These are phyloP conservation scores for Phytopythium sindhum DNA, from an alignment of 352 stramenopile species.

Conservation along the genomic window DNA sequence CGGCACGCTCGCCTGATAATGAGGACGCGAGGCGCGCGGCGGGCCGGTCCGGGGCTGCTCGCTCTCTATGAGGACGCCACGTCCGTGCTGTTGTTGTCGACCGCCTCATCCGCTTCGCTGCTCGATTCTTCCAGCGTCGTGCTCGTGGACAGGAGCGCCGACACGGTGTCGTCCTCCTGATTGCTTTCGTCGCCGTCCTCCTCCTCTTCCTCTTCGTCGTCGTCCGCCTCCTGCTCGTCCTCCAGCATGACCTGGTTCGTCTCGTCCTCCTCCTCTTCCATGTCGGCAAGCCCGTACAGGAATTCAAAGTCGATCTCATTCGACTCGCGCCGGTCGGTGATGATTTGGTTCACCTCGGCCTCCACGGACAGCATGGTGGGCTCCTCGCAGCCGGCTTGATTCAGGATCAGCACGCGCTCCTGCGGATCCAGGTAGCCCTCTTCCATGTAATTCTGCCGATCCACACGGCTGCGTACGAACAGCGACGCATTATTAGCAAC, in stretches of 20 bases:
- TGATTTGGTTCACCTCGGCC: slow-evolving; percentile 82
- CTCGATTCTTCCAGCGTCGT: slow-evolving; percentile 5
- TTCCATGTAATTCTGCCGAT: slow-evolving; percentile 83
- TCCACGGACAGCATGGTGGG: slow-evolving; percentile 69
- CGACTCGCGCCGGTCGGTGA: slow-evolving; percentile 71
- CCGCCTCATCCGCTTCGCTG: slow-evolving; percentile 6
- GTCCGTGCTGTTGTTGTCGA: slow-evolving; percentile 5
- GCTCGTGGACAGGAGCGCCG: slow-evolving; percentile 5
- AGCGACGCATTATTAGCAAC: background rate
- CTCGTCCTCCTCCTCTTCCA: slow-evolving; percentile 26
- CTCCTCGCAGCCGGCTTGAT: slow-evolving; percentile 71
- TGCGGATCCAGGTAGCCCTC: slow-evolving; percentile 78
- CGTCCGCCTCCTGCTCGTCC: slow-evolving; percentile 16
- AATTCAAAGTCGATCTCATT: slow-evolving; percentile 84
- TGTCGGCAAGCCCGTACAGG: slow-evolving; percentile 53
- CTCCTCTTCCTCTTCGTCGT: slow-evolving; percentile 16
- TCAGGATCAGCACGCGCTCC: slow-evolving; percentile 74
- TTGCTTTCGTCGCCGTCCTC: slow-evolving; percentile 17
- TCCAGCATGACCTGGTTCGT: slow-evolving; percentile 17
- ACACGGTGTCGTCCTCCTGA: slow-evolving; percentile 11
- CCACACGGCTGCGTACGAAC: slow-evolving; percentile 43
- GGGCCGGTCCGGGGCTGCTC: background rate
- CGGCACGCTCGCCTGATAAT: slow-evolving; percentile 6
- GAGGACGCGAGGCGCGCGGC: slow-evolving; percentile 10
- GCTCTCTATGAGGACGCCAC: slow-evolving; percentile 9